Evolutionary conservation across 768 basidiomycete species (phyloP).

Genomic region (Gautieria morchelliformis): DNA sequence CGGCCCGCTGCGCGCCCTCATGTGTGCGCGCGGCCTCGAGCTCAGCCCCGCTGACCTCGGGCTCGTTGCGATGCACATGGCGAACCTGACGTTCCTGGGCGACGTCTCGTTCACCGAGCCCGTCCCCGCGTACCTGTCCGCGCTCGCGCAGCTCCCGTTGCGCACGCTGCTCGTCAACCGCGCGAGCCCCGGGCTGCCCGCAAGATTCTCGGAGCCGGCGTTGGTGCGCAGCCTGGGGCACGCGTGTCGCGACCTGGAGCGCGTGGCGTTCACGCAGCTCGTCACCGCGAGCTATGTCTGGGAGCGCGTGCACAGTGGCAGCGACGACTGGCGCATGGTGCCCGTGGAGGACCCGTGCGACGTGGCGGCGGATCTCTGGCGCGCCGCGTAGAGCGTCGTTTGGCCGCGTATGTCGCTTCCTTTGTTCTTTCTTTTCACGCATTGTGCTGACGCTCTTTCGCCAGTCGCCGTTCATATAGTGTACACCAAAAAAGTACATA

Average conservation of each 20-base stretch:
- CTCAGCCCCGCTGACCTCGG: constrained; percentile 1
- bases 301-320: not conserved
- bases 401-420: not conserved
- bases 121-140: constrained; percentile 5
- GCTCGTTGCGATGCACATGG: constrained; percentile 4
- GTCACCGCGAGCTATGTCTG: constrained; percentile 1
- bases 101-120: constrained; percentile 1
- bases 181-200: not conserved
- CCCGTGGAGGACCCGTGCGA: constrained; percentile 3
- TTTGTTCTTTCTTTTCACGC: no score
- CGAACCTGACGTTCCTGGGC: constrained; percentile 4
- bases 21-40: constrained; percentile 5
- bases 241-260: not conserved
- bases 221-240: not conserved
- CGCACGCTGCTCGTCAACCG: constrained; percentile 5
- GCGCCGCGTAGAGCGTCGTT: not conserved
- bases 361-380: constrained; percentile 1
- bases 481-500: no score
- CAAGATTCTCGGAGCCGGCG: not conserved
- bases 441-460: no score
- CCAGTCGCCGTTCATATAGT: no score
- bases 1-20: constrained; percentile 2
- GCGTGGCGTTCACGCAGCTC: not conserved
- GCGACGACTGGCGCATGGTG: constrained; percentile 3
- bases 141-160: not conserved